A percentile compares a stretch with the other conserved stretches of the same genome.
Conservation (phyloP, 352 stramenopile genomes). For the Phytophthora pini region DNA sequence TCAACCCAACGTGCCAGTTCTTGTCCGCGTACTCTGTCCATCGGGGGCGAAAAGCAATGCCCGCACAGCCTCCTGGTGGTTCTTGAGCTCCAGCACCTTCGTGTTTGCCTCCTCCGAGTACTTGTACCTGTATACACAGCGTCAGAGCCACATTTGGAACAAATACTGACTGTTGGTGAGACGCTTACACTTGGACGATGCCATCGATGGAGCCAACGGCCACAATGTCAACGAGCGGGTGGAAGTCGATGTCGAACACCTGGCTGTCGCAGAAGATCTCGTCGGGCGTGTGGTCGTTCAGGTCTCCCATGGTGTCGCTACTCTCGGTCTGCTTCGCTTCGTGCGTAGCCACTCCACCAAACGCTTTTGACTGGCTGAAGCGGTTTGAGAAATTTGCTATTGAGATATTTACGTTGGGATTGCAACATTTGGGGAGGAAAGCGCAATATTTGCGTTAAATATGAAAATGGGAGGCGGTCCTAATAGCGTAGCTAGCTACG, state of each 20-base stretch:
- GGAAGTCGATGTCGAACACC: constrained; percentile 90
- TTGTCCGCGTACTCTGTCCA: constrained; percentile 63
- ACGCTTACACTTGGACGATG: constrained; percentile 81
- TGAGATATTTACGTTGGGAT: too few relatives aligned
- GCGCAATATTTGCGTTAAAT: neutral
- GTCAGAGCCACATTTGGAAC: constrained; percentile 2
- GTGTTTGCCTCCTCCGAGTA: constrained; percentile 78
- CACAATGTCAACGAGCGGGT: constrained; percentile 73
- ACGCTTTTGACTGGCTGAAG: constrained; percentile 24
- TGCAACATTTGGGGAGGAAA: neutral
- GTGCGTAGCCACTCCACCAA: constrained; percentile 6
- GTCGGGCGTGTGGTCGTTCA: constrained; percentile 80
- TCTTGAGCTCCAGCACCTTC: constrained; percentile 75
- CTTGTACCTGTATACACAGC: constrained; percentile 61
- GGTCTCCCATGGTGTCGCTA: constrained; percentile 52
- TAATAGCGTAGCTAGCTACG: constrained; percentile 18
- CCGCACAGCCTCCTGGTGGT: constrained; percentile 77
- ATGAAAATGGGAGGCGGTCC: neutral
- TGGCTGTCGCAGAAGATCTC: constrained; percentile 80
- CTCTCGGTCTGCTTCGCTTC: neutral
- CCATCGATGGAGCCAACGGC: constrained; percentile 78
- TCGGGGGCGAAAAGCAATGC: constrained; percentile 76
- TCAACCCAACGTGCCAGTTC: neutral
- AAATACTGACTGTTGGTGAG: neutral
- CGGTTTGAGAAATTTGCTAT: neutral